Evolutionary conservation across 331 rosid genomes (phyloP).

Genomic region (Quercus tomentella): DNA sequence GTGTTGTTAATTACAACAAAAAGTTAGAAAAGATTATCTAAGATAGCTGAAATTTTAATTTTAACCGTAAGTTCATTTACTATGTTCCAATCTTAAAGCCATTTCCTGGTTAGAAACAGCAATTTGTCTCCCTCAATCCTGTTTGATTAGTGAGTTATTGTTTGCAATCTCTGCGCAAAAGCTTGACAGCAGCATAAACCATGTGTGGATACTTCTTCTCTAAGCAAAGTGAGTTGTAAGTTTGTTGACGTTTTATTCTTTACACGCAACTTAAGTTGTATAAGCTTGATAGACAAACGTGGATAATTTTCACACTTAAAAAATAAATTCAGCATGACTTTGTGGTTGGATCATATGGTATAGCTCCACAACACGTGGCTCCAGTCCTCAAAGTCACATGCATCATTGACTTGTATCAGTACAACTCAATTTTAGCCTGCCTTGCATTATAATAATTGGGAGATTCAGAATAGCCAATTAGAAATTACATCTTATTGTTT

Average conservation of each 20-base stretch:
- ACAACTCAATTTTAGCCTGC: not conserved
- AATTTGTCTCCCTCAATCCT: not conserved
- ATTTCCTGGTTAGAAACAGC: not conserved
- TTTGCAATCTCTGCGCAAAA: not conserved
- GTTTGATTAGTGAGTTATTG: not conserved
- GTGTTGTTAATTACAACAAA: not conserved
- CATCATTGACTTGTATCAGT: not conserved
- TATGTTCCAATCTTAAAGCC: not conserved
- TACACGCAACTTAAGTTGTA: not conserved
- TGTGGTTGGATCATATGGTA: too few species aligned
- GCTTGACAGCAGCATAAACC: not conserved
- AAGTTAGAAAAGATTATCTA: not conserved
- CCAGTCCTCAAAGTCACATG: not conserved
- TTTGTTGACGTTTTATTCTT: not conserved
- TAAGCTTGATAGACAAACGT: not conserved
- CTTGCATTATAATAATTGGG: not conserved
- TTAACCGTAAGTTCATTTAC: not conserved
- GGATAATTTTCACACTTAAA: not conserved
- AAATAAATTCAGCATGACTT: too few species aligned
- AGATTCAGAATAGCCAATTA: not conserved
- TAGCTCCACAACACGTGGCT: not conserved
- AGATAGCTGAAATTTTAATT: not conserved
- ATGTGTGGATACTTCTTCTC: not conserved
- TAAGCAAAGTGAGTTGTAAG: not conserved
- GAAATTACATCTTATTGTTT: too few species aligned